Conservation (phyloP, 306 rosid species). For the Cyamopsis tetragonoloba region DNA sequence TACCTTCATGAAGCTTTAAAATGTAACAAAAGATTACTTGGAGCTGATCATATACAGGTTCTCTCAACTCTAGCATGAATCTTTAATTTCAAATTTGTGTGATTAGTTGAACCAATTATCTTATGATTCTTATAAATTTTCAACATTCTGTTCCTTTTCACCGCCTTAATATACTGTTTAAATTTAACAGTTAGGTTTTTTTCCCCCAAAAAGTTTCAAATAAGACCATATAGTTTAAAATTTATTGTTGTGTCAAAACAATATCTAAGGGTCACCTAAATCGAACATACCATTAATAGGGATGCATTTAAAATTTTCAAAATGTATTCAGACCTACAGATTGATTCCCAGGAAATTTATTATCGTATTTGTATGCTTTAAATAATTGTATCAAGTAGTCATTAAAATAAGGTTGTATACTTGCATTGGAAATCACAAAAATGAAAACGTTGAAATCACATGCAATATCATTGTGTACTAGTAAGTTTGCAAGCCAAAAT, state of each 20-base stretch:
- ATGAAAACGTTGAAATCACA: background rate
- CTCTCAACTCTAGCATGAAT: constrained; percentile 21
- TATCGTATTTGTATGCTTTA: background rate
- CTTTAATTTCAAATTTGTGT: background rate
- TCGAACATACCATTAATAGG: background rate
- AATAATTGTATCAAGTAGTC: background rate
- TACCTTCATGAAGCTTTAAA: constrained; percentile 97
- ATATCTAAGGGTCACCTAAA: no score
- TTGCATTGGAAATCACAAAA: background rate
- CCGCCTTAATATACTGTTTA: no score
- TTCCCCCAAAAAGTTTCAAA: background rate
- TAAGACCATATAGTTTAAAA: background rate
- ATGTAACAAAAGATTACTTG: constrained; percentile 93
- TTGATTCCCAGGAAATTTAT: background rate
- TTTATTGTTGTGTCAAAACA: no score
- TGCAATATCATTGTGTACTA: background rate
- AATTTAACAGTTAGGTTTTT: no score
- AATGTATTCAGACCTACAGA: background rate
- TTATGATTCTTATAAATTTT: background rate
- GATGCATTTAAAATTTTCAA: background rate
- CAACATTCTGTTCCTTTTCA: no score
- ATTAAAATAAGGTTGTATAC: background rate
- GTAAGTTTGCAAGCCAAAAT: background rate
- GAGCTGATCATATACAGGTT: constrained; percentile 98
- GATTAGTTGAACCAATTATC: background rate